Evolutionary conservation across 140 eudicot genomes (phyloP), one percentile per base, ranked within the genome.

Genomic region (Flaveria floridana): DNA sequence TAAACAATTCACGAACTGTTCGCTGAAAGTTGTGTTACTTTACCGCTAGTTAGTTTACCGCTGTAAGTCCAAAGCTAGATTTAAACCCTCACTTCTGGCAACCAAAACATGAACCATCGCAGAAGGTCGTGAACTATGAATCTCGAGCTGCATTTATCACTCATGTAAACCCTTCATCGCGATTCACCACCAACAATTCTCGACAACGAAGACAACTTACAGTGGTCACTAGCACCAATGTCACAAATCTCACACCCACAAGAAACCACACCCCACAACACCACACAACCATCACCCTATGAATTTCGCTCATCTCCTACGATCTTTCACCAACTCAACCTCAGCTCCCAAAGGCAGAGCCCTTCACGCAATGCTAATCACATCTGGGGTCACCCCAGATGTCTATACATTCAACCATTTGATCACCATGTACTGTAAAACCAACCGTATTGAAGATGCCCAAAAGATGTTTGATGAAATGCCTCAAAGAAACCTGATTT

Each of bases 391-490:
- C 4, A 48, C 18, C 58, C 81, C 82, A 64, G 96, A 87, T 86
- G 84, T 87, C 28, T 85, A 80, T 18, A 80, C 84, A 0, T 26
- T 72, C 85, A 90, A 90, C 73, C 96, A 90, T 77, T 69, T 90
- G 64, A 80, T 90, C 68, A 30, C 87, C 0, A 82, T 86, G 95
- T 88, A 90, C 41, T 59, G 81, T 0, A 87, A 88, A 57, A 73
- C 82, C 11, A 65, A 77, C 25, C 70, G 66, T 16, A 48, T 86
- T 0, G 68, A 78, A 1, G 68, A 90, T 64, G 92, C 92, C n/a
- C 88, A 79, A 46, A 67, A 78, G 4, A 70, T 90, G 91, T 90
- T 90, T 56, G 97, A 84, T 69, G 16, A 37, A 82, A 88, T 84
- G 97, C 82, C 86, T 72, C 83, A 76, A 2, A 55, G 92, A 79